Base-by-base conservation (phyloP, 768 basidiomycete species). In the Terana coerulea region DNA sequence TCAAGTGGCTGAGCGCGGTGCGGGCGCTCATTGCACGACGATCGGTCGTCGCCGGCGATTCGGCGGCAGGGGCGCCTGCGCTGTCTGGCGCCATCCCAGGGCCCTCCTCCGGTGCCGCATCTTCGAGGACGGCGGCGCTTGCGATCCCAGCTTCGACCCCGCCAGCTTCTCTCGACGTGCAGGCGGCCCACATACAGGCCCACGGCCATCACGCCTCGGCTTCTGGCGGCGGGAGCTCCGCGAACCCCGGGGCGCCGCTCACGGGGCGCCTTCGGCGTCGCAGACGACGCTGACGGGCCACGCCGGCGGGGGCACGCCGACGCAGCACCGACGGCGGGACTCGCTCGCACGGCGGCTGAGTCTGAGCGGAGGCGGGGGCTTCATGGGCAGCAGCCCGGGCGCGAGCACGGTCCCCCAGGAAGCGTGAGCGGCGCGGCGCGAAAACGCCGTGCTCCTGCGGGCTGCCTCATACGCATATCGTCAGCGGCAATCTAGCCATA, bases 1-100 rank as follows among this genome's bases (percentile, higher is more conserved):
- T 98, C 67, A 91, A 88, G 68, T 99, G 97, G 97, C 74, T 99
- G 41, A 93, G 94, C 45, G 93, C 95, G 9, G 82, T 98, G 33
- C 85, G 93, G 45, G 93, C 93, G 54, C 76, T 99, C 64, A 87
- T 98, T 56, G 87, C 88, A 17, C 75, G 90, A 48, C 74, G 91
- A 59, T 64, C 69, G 40, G 66, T 67, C 34, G 64, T 67, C 42
- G 63, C 67, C 24, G 67, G 67, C 34, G 65, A 64, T 17, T 51
- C 60, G 33, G 59, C 52, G 43, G 62, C 57, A 24, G 51, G 53
- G 14, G 39, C 43, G 29, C 43, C 52, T 45, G n/a, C n/a, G n/a
- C n/a, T n/a, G 42, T 28, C 48, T 30, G 53, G 35, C 8, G 47
- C 31, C 22, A 47, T 10, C 45, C 19, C 45, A 5, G 30, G 19